Conservation (phyloP, 805 yeast genomes). For the Hanseniaspora nectarophila region DNA sequence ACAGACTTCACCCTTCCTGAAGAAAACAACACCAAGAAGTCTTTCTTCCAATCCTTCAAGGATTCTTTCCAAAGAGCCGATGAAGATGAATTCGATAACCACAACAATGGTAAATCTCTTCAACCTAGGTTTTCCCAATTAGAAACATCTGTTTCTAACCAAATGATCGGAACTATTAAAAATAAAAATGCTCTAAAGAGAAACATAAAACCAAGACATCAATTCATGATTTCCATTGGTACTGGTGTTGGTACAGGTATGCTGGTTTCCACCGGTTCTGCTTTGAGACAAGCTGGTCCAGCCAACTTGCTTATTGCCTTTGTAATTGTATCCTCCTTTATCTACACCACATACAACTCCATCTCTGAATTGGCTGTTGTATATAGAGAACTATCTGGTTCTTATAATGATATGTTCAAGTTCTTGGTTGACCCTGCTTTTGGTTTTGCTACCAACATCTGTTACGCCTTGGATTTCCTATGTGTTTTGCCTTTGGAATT, state of each 20-base stretch:
- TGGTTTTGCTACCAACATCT: slow-evolving; percentile 66
- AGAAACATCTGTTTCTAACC: slow-evolving; percentile 8
- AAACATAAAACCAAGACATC: slow-evolving; percentile 38
- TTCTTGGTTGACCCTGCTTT: slow-evolving; percentile 55
- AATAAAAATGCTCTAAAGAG: slow-evolving; percentile 24
- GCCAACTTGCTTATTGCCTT: slow-evolving; percentile 49
- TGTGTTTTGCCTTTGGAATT: slow-evolving; percentile 56
- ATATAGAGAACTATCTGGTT: slow-evolving; percentile 48
- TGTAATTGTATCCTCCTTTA: slow-evolving; percentile 47
- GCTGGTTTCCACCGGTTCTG: slow-evolving; percentile 54
- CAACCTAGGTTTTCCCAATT: slow-evolving; percentile 10
- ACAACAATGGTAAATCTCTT: neutral
- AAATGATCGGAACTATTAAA: neutral
- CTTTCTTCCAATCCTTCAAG: slow-evolving; percentile 2
- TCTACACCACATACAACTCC: slow-evolving; percentile 47
- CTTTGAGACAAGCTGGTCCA: slow-evolving; percentile 52
- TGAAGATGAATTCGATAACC: neutral
- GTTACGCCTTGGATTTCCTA: slow-evolving; percentile 53
- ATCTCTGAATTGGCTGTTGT: slow-evolving; percentile 61
- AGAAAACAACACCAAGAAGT: neutral
- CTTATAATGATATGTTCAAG: slow-evolving; percentile 48
- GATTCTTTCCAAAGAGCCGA: slow-evolving; percentile 14
- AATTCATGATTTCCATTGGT: slow-evolving; percentile 64
- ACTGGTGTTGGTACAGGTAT: slow-evolving; percentile 69
- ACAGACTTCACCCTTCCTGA: neutral